Conservation (phyloP, 495 filamentous ascomycete genomes). For the Xylaria venustula region DNA sequence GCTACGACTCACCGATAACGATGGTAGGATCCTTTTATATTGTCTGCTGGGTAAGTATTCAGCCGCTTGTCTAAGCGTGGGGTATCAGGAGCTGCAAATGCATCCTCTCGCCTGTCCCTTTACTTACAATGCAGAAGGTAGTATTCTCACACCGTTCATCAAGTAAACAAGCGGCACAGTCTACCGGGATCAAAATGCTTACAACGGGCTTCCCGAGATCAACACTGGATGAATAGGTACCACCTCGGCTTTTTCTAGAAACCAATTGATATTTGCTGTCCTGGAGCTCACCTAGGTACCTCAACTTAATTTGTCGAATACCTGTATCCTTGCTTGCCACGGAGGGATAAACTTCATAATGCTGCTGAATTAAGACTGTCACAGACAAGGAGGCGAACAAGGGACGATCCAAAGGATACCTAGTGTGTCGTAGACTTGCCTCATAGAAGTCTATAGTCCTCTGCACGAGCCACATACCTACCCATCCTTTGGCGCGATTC, state of each 20-base stretch:
- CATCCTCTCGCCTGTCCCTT: no score
- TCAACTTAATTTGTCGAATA: no score
- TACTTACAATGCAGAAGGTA: no score
- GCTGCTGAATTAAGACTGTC: no score
- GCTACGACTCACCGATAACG: neutral
- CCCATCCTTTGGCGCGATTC: no score
- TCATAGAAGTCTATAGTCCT: neutral
- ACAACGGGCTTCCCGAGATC: conserved; percentile 1
- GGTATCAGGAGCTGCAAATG: no score
- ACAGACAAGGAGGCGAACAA: no score
- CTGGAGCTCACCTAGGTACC: neutral
- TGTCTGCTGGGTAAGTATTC: neutral
- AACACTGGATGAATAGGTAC: neutral
- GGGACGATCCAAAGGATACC: no score
- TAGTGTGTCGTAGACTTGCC: neutral
- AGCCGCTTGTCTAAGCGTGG: no score
- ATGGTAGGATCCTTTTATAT: no score
- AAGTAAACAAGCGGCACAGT: conserved; percentile 1
- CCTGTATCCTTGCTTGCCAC: no score
- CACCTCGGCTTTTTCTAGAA: neutral
- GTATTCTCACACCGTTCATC: neutral
- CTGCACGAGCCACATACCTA: conserved; percentile 6
- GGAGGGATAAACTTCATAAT: no score
- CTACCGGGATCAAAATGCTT: neutral
- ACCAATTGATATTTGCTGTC: neutral